Evolutionary conservation across 2,329 filamentous ascomycete genomes (phyloP).

Genomic region (Aspergillus amoenus): DNA sequence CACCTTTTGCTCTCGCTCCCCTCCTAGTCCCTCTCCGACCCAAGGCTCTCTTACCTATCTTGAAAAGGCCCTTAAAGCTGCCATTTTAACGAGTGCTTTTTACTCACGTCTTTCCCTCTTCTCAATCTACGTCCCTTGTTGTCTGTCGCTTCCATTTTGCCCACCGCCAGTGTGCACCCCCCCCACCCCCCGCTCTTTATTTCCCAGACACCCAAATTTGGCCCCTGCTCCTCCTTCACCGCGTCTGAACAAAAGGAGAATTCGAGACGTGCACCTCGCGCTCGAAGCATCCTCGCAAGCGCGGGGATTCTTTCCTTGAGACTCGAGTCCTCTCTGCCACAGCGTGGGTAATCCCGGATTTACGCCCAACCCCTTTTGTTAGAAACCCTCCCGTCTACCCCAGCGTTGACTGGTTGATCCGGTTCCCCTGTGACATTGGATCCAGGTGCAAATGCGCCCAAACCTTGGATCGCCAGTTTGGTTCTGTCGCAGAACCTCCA

Average conservation of each 20-base stretch:
- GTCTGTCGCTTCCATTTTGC: not conserved
- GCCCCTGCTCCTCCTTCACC: conserved; percentile 10
- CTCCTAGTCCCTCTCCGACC: conserved; percentile 11
- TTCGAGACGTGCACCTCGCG: conserved; percentile 17
- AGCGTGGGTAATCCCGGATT: conserved; percentile 1
- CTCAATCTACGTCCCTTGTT: not conserved
- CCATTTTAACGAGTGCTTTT: not conserved
- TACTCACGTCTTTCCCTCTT: conserved; percentile 12
- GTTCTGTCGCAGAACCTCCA: not conserved
- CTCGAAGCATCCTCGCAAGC: conserved; percentile 17
- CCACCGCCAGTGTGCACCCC: not conserved
- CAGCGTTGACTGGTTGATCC: conserved; percentile 7
- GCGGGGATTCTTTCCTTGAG: conserved; percentile 13
- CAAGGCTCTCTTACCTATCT: conserved; percentile 1
- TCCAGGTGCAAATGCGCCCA: conserved; percentile 8
- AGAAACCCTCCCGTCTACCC: not conserved
- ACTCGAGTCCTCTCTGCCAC: not conserved
- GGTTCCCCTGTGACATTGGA: not conserved
- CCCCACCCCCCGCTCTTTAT: conserved; percentile 1
- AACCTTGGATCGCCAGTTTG: conserved; percentile 7
- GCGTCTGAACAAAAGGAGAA: conserved; percentile 7
- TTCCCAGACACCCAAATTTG: not conserved
- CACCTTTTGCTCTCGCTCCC: conserved; percentile 13
- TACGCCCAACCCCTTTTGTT: not conserved
- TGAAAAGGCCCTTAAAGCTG: conserved; percentile 3